Evolutionary conservation across 2,329 filamentous ascomycete species (phyloP).

Genomic region (Botrytis fragariae): DNA sequence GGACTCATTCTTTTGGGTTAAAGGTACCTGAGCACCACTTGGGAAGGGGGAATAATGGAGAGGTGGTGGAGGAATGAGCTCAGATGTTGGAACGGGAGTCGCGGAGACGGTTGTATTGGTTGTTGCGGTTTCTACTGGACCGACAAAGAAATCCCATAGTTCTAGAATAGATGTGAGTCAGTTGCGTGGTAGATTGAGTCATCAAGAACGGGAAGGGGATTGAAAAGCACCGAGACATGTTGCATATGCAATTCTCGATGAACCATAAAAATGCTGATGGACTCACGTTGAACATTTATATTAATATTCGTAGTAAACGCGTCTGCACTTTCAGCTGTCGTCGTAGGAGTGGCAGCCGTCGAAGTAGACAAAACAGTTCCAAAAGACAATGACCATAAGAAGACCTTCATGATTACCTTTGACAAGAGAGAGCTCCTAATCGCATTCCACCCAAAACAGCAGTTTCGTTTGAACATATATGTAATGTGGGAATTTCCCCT

Average conservation of each 20-base stretch:
- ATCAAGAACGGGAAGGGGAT: background rate
- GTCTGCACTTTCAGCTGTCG: slow-evolving; percentile 23
- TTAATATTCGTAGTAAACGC: slow-evolving; percentile 26
- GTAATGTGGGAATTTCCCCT: background rate
- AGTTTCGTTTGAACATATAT: background rate
- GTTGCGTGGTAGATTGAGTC: background rate
- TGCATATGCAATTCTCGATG: background rate
- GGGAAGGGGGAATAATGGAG: slow-evolving; percentile 29
- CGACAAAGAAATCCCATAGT: slow-evolving; percentile 32
- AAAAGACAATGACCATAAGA: slow-evolving; percentile 9
- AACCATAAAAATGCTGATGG: background rate
- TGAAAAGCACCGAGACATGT: background rate
- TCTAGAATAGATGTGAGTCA: slow-evolving; percentile 8
- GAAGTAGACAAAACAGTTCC: background rate
- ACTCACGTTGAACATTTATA: slow-evolving; percentile 26
- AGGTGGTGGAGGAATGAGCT: slow-evolving; percentile 32
- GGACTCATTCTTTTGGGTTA: slow-evolving; percentile 27
- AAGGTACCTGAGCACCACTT: slow-evolving; percentile 23
- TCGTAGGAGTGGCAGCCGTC: background rate
- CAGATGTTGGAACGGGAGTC: slow-evolving; percentile 30
- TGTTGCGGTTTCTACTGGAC: slow-evolving; percentile 29
- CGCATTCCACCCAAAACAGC: background rate
- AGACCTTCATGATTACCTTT: slow-evolving; percentile 11
- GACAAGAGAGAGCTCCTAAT: background rate
- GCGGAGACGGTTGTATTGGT: slow-evolving; percentile 31